phyloP scores from a whole-genome alignment of 73 alveolate species.

The Paramecium pentaurelia region DNA sequence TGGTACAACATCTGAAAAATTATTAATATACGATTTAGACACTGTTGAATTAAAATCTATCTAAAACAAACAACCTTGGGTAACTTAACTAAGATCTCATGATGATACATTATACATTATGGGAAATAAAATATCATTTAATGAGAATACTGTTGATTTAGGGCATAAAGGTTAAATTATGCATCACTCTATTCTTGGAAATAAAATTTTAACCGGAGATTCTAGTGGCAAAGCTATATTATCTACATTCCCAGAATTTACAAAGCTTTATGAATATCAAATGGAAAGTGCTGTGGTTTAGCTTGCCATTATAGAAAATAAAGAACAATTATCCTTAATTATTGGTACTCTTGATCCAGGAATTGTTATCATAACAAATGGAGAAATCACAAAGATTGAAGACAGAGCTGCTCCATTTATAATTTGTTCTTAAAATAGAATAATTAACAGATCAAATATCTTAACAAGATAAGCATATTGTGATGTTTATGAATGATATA shows the following conservation, averaged over 20 bases:
- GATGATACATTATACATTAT: neutral
- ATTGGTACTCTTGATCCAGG: slow-evolving; percentile 42
- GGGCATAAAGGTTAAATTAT: slow-evolving; percentile 30
- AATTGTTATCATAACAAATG: neutral
- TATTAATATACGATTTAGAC: neutral
- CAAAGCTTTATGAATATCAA: neutral
- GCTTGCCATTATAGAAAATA: neutral
- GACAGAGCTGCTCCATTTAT: slow-evolving; percentile 23
- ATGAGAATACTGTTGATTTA: neutral
- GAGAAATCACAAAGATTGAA: neutral
- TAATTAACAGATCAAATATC: neutral
- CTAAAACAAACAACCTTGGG: neutral
- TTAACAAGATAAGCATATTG: slow-evolving; percentile 10
- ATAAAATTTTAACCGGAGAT: neutral
- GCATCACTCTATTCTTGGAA: neutral
- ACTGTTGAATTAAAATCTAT: neutral
- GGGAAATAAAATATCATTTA: neutral
- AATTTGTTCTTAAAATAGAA: neutral
- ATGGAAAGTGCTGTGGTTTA: neutral
- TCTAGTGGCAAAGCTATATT: neutral
- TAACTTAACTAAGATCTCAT: neutral
- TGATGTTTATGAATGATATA: neutral
- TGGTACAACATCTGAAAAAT: slow-evolving; percentile 5
- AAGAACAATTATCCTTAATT: neutral
- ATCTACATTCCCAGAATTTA: neutral